A percentile compares a stretch with the other conserved stretches of the same genome.
phyloP scores from a whole-genome alignment of 768 basidiomycete genomes.

The Krasilnikovozyma curviuscula region DNA sequence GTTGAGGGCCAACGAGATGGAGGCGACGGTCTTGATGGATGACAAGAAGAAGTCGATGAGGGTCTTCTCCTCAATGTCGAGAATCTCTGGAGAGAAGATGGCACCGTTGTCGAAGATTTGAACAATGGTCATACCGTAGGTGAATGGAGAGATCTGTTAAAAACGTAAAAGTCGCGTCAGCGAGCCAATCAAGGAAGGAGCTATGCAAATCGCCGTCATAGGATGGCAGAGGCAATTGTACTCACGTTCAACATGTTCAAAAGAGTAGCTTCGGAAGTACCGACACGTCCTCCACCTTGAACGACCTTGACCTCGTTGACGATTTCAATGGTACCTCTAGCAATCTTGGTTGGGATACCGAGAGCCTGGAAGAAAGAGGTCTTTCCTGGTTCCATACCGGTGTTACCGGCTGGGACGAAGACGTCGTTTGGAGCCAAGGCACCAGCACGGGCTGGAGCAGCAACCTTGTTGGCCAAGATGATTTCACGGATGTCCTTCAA shows the following conservation, averaged over 20 bases:
- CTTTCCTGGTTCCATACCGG: constrained; percentile 99
- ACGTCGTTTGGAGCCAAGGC: constrained; percentile 86
- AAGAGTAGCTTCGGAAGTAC: constrained; percentile 88
- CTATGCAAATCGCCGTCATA: no score
- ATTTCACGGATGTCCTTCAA: constrained; percentile 86
- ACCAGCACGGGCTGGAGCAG: constrained; percentile 95
- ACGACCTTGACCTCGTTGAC: constrained; percentile 93
- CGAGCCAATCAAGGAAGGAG: background rate
- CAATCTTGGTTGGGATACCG: constrained; percentile 98
- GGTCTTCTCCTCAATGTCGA: constrained; percentile 81
- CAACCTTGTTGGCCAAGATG: constrained; percentile 92
- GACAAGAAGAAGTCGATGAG: constrained; percentile 79
- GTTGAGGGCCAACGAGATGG: constrained; percentile 83
- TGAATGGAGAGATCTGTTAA: constrained; percentile 45
- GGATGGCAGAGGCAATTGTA: no score
- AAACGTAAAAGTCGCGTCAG: background rate
- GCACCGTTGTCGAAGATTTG: constrained; percentile 94
- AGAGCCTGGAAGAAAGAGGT: constrained; percentile 99
- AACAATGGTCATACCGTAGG: constrained; percentile 95
- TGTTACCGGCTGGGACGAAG: constrained; percentile 82
- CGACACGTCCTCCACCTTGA: constrained; percentile 75
- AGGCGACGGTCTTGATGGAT: constrained; percentile 86
- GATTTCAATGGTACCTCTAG: constrained; percentile 99
- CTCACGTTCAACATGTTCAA: constrained; percentile 96
- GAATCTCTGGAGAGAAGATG: constrained; percentile 67